Percentiles rank a stretch among this genome's conserved stretches.
Conservation (phyloP, 305 asterid genomes). For the Fraxinus ornus region DNA sequence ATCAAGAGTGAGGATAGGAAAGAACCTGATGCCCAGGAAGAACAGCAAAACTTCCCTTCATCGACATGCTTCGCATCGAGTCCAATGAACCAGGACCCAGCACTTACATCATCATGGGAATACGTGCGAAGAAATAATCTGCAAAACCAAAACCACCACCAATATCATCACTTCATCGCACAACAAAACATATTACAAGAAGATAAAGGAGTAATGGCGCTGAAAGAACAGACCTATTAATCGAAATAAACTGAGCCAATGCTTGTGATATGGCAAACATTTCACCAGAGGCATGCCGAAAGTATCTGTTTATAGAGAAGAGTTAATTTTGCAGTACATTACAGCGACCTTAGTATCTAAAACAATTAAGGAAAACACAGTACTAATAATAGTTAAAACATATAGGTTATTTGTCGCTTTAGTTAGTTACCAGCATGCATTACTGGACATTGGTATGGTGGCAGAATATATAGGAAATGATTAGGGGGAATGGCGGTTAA, state of each 20-base stretch:
- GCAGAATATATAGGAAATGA: background rate
- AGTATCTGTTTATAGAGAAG: conserved; percentile 48
- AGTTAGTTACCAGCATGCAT: background rate
- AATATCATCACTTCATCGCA: background rate
- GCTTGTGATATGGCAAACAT: conserved; percentile 69
- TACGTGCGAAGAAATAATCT: conserved; percentile 61
- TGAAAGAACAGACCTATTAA: conserved; percentile 56
- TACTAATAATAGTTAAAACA: background rate
- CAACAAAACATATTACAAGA: background rate
- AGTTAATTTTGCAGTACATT: background rate
- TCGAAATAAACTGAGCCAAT: conserved; percentile 68
- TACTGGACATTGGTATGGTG: background rate
- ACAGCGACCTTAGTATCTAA: background rate
- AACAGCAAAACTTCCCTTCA: conserved; percentile 84
- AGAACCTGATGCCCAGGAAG: conserved; percentile 74
- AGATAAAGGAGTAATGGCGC: conserved; percentile 2
- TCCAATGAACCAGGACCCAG: conserved; percentile 89
- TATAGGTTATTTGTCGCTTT: background rate
- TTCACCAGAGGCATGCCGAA: conserved; percentile 91
- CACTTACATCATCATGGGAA: conserved; percentile 83
- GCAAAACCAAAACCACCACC: conserved; percentile 11
- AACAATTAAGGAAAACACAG: background rate
- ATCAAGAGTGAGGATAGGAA: conserved; percentile 5
- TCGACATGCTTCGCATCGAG: conserved; percentile 69
- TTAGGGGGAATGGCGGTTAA: background rate